Evolutionary conservation across 1,284 basidiomycete species (phyloP), one percentile per base, ranked within the genome.

Genomic region (Ganoderma lucidum): DNA sequence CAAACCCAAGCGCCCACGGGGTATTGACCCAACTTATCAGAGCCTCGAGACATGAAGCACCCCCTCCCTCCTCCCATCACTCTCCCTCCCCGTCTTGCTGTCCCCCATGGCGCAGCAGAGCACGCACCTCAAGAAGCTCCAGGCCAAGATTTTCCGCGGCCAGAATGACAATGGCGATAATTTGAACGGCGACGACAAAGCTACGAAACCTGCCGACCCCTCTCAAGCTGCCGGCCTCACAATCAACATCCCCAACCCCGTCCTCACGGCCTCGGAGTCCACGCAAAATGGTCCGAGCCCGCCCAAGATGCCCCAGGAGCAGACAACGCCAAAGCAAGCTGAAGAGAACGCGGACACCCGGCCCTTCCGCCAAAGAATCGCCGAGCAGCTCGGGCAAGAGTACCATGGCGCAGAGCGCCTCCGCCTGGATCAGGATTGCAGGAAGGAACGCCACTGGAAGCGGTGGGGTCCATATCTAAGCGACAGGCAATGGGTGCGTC

Each of bases 401-500:
- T 93, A 93, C 75, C 83, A 87, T 58, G 90, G 92, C 41, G 87
- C 85, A 32, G 93, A 95, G 80, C 84, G 85, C 65, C 83, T 90
- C 80, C 90, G 94, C 65, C 87, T 98, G 19, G 87, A 86, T 66
- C 90, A 95, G 77, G 90, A 92, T 71, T 86, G 84, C 69, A 80
- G 83, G 67, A 90, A 90, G 75, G 85, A 89, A 71, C 83, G 85
- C 55, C 96, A 99, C 81, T 99, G 97, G 97, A 98, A 98, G 83
- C 88, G 95, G 75, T 99, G 97, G 97, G 97, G 97, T 37, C 97
- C 97, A 19, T 99, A 99, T 83, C 87, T 99, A 71, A 93, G 93
- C 72, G 97, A 99, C 83, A 88, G 97, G 70, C 97, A 99, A 87
- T 99, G 97, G 97, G 96, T 95, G 74, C 76, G 91, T 87, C 37